Percentiles rank a stretch among this genome's conserved stretches.
phyloP scores from a whole-genome alignment of 2,329 filamentous ascomycete species.

The Zymoseptoria brevis region DNA sequence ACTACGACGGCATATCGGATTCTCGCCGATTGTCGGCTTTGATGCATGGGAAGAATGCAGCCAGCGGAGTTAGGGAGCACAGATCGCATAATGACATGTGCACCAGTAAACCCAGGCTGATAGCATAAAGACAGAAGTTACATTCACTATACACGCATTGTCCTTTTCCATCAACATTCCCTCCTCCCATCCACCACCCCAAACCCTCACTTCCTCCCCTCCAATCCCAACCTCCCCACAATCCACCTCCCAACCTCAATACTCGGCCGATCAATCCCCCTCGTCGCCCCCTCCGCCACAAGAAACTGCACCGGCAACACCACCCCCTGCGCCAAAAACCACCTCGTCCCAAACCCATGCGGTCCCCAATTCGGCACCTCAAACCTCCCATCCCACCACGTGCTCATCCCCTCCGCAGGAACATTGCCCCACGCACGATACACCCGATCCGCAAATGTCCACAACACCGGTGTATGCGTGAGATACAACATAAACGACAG shows the following conservation, averaged over 20 bases:
- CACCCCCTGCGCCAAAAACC: slow-evolving; percentile 48
- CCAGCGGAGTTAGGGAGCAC: no score
- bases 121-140: no score
- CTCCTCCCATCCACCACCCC: no score
- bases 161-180: no score
- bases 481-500: slow-evolving; percentile 56
- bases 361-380: slow-evolving; percentile 47
- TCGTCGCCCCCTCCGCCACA: slow-evolving; percentile 50
- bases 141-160: no score
- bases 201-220: slow-evolving; percentile 6
- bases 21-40: no score
- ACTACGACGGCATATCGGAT: no score
- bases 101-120: no score
- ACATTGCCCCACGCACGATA: slow-evolving; percentile 40
- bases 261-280: slow-evolving; percentile 48
- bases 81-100: no score
- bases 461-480: slow-evolving; percentile 51
- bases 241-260: slow-evolving; percentile 52
- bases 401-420: slow-evolving; percentile 4
- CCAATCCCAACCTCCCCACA: slow-evolving; percentile 29
- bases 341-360: slow-evolving; percentile 44
- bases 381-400: slow-evolving; percentile 12
- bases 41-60: no score
- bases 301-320: slow-evolving; percentile 47
- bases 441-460: slow-evolving; percentile 47